These are phyloP conservation scores for Leptographium lundbergii DNA, from an alignment of 2,329 filamentous ascomycete genomes.

Conservation along the genomic window DNA sequence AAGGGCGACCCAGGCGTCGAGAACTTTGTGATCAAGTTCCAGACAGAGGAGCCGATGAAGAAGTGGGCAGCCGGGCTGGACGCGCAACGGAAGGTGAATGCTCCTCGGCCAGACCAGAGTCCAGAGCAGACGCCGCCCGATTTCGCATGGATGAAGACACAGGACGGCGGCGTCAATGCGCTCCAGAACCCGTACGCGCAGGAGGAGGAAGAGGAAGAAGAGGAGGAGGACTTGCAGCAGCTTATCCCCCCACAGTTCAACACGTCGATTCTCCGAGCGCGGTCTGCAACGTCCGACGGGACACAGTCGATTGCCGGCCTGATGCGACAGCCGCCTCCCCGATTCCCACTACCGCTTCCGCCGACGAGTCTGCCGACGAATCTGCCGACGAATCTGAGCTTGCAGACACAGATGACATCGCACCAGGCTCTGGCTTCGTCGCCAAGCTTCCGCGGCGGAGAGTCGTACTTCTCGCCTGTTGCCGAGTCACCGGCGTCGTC, in stretches of 20 bases:
- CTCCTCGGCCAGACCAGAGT: conserved; percentile 32
- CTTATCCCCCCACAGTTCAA: neutral
- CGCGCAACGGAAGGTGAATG: conserved; percentile 54
- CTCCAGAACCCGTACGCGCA: conserved; percentile 74
- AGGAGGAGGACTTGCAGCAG: neutral
- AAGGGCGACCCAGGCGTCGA: conserved; percentile 92
- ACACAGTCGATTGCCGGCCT: conserved; percentile 43
- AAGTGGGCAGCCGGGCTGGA: conserved; percentile 82
- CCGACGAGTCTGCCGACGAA: too few species aligned
- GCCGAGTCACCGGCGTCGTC: conserved; percentile 68
- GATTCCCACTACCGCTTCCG: conserved; percentile 55
- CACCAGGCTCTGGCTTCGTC: conserved; percentile 30
- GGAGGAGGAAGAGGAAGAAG: conserved; percentile 50
- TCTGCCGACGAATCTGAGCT: too few species aligned
- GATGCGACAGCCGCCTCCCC: conserved; percentile 49
- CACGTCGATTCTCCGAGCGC: conserved; percentile 40
- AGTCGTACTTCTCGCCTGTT: conserved; percentile 89
- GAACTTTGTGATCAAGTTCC: conserved; percentile 90
- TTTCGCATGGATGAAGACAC: conserved; percentile 66
- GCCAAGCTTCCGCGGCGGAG: conserved; percentile 49
- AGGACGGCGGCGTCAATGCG: conserved; percentile 33
- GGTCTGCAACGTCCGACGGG: conserved; percentile 65
- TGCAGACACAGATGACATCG: conserved; percentile 44
- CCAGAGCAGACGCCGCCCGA: conserved; percentile 52
- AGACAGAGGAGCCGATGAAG: conserved; percentile 82